Conservation (phyloP, 2,329 filamentous ascomycete genomes). For the Xylaria sp. region DNA sequence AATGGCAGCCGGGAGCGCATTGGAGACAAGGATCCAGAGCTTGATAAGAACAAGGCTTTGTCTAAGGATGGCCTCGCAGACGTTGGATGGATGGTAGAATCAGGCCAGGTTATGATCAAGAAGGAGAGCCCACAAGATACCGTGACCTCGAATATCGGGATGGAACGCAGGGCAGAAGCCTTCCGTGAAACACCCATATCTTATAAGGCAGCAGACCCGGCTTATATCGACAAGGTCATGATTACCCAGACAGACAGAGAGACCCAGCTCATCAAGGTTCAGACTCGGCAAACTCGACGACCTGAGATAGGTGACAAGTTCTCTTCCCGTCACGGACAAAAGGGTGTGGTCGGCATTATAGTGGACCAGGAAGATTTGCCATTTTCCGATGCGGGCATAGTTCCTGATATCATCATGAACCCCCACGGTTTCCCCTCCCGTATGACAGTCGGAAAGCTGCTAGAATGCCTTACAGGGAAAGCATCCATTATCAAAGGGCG, state of each 20-base stretch:
- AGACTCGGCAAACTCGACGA: constrained; percentile 92
- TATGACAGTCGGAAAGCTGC: constrained; percentile 98
- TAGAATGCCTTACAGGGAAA: constrained; percentile 94
- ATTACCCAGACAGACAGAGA: constrained; percentile 88
- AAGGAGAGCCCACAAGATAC: constrained; percentile 86
- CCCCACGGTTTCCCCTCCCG: constrained; percentile 99
- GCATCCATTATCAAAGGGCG: constrained; percentile 85
- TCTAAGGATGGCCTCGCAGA: constrained; percentile 88
- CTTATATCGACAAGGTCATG: constrained; percentile 96
- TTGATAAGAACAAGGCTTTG: constrained; percentile 70
- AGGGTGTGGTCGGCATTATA: constrained; percentile 96
- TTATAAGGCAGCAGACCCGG: constrained; percentile 83
- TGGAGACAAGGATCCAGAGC: constrained; percentile 66
- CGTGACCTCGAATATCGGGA: constrained; percentile 68
- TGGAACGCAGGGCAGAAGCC: constrained; percentile 66
- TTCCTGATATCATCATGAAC: constrained; percentile 99
- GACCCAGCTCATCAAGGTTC: constrained; percentile 86
- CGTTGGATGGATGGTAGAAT: constrained; percentile 79
- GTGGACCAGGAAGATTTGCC: constrained; percentile 97
- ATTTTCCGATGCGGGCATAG: constrained; percentile 87
- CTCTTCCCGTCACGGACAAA: constrained; percentile 96
- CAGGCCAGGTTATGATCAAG: constrained; percentile 86
- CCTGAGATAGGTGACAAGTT: constrained; percentile 99
- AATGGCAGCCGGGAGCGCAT: constrained; percentile 76
- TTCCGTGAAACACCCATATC: constrained; percentile 72